These are phyloP conservation scores for Ustilago loliicola DNA, from an alignment of 1,284 basidiomycete species.

Conservation along the genomic window DNA sequence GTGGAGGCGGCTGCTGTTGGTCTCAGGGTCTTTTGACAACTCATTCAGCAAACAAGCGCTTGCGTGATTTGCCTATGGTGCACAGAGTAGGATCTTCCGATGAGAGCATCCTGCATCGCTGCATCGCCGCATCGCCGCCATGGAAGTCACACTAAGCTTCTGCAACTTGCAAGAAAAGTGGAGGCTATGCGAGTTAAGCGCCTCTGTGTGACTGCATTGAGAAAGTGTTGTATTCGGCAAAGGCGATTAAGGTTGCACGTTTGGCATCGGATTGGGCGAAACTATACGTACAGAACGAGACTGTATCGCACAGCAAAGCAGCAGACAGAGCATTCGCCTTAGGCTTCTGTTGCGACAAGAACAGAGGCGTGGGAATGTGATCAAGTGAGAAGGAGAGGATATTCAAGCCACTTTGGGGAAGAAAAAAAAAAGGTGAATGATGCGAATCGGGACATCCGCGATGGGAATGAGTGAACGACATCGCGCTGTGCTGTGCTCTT, in stretches of 20 bases:
- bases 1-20: background rate
- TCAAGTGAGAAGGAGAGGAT: background rate
- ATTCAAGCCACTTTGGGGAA: background rate
- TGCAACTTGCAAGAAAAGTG: background rate
- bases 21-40: background rate
- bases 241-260: background rate
- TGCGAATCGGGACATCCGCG: too few relatives aligned
- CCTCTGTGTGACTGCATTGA: background rate
- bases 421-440: background rate
- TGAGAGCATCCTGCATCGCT: constrained; percentile 6
- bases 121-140: too few relatives aligned
- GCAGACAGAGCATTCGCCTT: background rate
- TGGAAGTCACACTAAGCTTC: background rate
- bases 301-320: background rate
- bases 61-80: background rate
- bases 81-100: background rate
- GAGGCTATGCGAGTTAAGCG: background rate
- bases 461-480: background rate
- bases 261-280: background rate
- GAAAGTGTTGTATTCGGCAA: background rate
- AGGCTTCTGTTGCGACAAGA: too few relatives aligned
- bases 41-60: background rate
- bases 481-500: background rate
- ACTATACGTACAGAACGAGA: background rate
- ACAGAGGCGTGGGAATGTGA: background rate